Evolutionary conservation across 305 asterid species (phyloP), one percentile per base, ranked within the genome.

Genomic region (Lippia alba): DNA sequence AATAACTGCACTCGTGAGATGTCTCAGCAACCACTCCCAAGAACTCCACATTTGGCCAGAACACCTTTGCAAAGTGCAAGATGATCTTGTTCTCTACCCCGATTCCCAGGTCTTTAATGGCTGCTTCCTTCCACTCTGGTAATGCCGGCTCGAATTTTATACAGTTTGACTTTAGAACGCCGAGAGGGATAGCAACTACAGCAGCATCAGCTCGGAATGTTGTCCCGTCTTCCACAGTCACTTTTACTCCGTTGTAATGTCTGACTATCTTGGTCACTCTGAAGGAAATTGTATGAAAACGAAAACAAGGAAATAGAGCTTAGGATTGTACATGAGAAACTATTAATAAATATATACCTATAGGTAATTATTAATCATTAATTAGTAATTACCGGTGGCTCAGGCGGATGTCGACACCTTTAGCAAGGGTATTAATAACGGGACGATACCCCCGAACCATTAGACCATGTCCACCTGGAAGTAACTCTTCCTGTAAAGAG

Each of bases 1-100:
- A 89, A 79, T 89, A 89, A 80, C 94, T 87, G 81, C 96, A 89
- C 40, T 75, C 81, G 14, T 89, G 84, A 41, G 96, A 67, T 41
- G 85, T 85, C 48, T 85, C 89, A 1, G 96, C 88, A 67, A 89
- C 94, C 49, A 87, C 89, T 56, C 96, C 96, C 81, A 89, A 61
- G 74, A 89, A 89, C 81, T 89, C 96, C 14, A 89, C 96, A 54
- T 87, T 89, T 45, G 96, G 96, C 96, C 96, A 89, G 70, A 89
- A 87, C 50, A 89, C 90, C 50, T 73, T 64, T n/a, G 79, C 84
- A 34, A 87, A 89, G 76, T 81, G 89, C 72, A 89, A 53, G 68
- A 84, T 66, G 50, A 89, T 89, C 83, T 89, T 89, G 86, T 89
- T 89, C 82, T 89, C 96, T 12, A 87, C 81, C 65, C 96, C 96